These are phyloP conservation scores for Aureobasidium melanogenum DNA, from an alignment of 2,329 filamentous ascomycete genomes.

Conservation along the genomic window DNA sequence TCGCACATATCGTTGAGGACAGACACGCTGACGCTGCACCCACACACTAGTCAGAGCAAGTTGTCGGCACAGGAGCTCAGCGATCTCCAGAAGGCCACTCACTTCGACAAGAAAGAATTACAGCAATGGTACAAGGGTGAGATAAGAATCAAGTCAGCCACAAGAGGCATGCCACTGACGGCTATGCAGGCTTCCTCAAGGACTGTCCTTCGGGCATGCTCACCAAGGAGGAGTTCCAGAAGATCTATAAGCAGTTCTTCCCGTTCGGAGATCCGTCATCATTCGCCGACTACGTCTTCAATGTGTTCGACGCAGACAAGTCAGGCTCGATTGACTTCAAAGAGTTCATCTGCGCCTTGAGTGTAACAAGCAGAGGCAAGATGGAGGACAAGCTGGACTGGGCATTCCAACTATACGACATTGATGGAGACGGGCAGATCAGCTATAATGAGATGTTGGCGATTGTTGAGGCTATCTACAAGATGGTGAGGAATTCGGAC, in stretches of 20 bases:
- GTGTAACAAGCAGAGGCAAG: constrained; percentile 91
- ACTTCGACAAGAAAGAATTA: constrained; percentile 99
- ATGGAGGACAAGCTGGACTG: constrained; percentile 99
- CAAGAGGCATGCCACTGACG: constrained; percentile 15
- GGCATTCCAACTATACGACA: constrained; percentile 99
- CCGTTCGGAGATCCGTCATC: constrained; percentile 95
- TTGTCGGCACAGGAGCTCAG: constrained; percentile 91
- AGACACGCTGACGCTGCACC: constrained; percentile 23
- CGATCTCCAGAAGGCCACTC: constrained; percentile 91
- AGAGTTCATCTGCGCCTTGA: constrained; percentile 97
- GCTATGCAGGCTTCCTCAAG: constrained; percentile 77
- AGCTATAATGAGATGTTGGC: constrained; percentile 98
- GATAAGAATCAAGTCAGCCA: constrained; percentile 20
- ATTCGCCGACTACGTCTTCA: constrained; percentile 98
- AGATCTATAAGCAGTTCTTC: constrained; percentile 99
- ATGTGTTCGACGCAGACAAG: constrained; percentile 96
- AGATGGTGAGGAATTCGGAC: constrained; percentile 61
- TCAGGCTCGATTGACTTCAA: constrained; percentile 98
- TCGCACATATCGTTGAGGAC: constrained; percentile 19
- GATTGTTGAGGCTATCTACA: constrained; percentile 99
- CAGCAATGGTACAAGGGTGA: constrained; percentile 99
- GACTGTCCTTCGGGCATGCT: constrained; percentile 96
- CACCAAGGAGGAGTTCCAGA: constrained; percentile 97
- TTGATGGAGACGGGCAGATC: constrained; percentile 97
- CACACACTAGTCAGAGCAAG: constrained; percentile 75